Percentiles rank a stretch among this genome's conserved stretches.
Conservation (phyloP, 1,284 basidiomycete species). For the Apiotrichum sp. region DNA sequence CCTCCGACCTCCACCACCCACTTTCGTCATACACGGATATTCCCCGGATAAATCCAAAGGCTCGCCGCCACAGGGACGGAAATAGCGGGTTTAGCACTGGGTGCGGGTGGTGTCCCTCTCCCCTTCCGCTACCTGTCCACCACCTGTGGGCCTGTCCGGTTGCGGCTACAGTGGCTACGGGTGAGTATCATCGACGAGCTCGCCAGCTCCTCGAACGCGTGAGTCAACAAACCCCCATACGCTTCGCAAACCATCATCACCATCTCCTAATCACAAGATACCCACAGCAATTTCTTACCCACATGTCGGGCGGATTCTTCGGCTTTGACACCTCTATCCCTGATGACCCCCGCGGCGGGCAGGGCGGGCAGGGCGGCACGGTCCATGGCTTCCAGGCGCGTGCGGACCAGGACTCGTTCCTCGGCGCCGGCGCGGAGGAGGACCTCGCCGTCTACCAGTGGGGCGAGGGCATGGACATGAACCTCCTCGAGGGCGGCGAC, state of each 20-base stretch:
- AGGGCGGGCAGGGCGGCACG: conserved; percentile 2
- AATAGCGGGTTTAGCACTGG: no score
- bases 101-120: neutral
- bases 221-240: no score
- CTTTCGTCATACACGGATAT: neutral
- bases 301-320: conserved; percentile 46
- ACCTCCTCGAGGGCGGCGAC: conserved; percentile 81
- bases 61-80: no score
- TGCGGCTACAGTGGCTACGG: no score
- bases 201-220: no score
- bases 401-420: conserved; percentile 25
- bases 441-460: conserved; percentile 58
- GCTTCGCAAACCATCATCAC: neutral
- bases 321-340: conserved; percentile 46
- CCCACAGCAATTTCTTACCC: conserved; percentile 1
- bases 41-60: no score
- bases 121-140: no score
- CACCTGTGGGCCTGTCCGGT: no score
- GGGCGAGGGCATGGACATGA: conserved; percentile 75
- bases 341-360: conserved; percentile 19
- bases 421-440: conserved; percentile 52
- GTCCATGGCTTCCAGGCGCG: conserved; percentile 14
- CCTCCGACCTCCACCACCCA: neutral
- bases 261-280: neutral
- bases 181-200: no score